Base-by-base conservation (phyloP, 2,329 filamentous ascomycete species). In the Trichoderma cornu-damae region DNA sequence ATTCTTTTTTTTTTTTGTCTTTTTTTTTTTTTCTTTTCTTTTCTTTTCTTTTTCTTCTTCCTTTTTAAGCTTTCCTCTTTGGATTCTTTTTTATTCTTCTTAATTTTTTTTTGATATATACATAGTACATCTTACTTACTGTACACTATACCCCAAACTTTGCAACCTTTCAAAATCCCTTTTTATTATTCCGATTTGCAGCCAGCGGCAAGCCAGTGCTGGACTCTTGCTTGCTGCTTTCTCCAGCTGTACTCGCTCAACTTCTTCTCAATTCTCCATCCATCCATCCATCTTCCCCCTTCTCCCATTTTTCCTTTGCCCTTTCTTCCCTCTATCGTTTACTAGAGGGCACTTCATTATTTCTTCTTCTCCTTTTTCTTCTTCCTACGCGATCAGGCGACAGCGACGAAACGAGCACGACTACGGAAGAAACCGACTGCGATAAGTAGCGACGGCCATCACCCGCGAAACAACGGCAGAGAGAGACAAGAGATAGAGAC, bases 201-300 rank as follows among this genome's bases (percentile, higher is more conserved):
- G 53, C 44, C 53, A 42, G 35, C 53, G 40, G 28, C 53, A 56
- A 42, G 53, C 53, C 34, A 49, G 53, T 56, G 53, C 53, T 56
- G 53, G 53, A 56, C 53, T 56, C 46, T 57, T 16, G 56, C 48
- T 58, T 58, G 48, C 20, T 58, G 24, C 24, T 18, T 48, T 34
- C 26, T 30, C 22, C 26, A 24, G n/a, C 51, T 22, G 51, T 38
- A 24, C 9, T 55, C 22, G 18, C 28, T 12, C 22, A 16, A 4
- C 37, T 42, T 42, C 18, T 30, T n/a, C 26, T 38, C 44, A 47
- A 22, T 18, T 18, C 3, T 14, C n/a, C 9, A 12, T 9, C 18
- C 11, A 47, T 28, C 12, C 6, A 32, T 28, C 35, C n/a, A 7
- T n/a, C 46, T 30, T 35, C 22, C 22, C n/a, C 9, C 38, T 16